Evolutionary conservation across 331 rosid species (phyloP), one percentile per base, ranked within the genome.

Genomic region (Quercus phellos): DNA sequence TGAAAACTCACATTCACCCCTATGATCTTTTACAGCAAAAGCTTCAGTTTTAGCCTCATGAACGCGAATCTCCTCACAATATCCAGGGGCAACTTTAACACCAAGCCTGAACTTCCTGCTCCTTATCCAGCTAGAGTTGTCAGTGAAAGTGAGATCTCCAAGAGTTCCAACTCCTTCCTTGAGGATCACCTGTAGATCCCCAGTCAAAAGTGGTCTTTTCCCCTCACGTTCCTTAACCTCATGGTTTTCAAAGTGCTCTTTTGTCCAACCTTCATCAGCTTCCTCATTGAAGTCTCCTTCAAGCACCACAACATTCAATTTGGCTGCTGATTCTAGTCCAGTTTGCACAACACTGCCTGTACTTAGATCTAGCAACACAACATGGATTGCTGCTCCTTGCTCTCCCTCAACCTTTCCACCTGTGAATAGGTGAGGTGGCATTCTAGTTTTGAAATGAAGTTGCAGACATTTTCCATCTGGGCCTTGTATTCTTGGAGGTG

Each of bases 91-190:
- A 56, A 89, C 88, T 90, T 81, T 93, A 83, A 90, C 55, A 27
- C 98, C 98, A 78, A 93, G 98, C 83, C 96, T 88, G 82, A 93
- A 93, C 73, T 90, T 93, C 77, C 95, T 88, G 86, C 95, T 88
- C 80, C 95, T 83, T 70, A 90, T 90, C 95, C 95, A 90, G 73
- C 95, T 93, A 43, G 98, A 93, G 83, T 93, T 93, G 81, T 93
- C 98, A 0, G 98, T 93, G 76, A 93, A 93, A 58, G 90, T 89
- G 55, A 90, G 83, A 53, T 93, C 98, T 68, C 96, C 94, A 6
- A 93, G 60, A 68, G 93, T 93, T 78, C 96, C 98, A 58, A 93
- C 83, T 43, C 98, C 98, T 81, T 93, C 96, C 88, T 90, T 93
- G 64, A 93, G 88, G 60, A 85, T 85, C 77, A 93, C 90, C 74